phyloP scores from a whole-genome alignment of 1,139 yeast species.

The Debaryomycetaceae sp. region DNA sequence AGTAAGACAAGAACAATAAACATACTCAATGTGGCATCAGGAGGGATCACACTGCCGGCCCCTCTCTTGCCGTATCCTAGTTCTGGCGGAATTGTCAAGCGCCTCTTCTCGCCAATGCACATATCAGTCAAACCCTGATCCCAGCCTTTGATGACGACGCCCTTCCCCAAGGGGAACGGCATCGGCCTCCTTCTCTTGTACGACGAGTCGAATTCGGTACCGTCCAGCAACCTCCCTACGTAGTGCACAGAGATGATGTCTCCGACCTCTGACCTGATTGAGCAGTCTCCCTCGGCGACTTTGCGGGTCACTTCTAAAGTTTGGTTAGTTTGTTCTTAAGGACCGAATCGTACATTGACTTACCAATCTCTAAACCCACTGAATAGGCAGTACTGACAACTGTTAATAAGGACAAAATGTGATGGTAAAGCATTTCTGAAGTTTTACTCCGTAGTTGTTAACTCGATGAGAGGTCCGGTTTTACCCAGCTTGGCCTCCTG shows the following conservation, averaged over 20 bases:
- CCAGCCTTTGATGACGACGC: slow-evolving; percentile 82
- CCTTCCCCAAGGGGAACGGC: slow-evolving; percentile 57
- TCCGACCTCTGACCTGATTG: slow-evolving; percentile 45
- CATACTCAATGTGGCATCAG: slow-evolving; percentile 49
- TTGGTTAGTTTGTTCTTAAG: too few relatives aligned
- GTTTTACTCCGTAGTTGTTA: too few relatives aligned
- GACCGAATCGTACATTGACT: too few relatives aligned
- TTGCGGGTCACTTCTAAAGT: slow-evolving; percentile 21
- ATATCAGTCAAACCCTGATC: slow-evolving; percentile 62
- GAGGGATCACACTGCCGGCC: slow-evolving; percentile 64
- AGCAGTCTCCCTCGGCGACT: slow-evolving; percentile 42
- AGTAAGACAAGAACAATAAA: too few relatives aligned
- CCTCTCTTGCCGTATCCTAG: slow-evolving; percentile 72
- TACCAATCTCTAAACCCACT: too few relatives aligned
- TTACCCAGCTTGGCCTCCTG: too few relatives aligned
- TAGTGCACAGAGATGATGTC: slow-evolving; percentile 67
- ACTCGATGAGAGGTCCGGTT: too few relatives aligned
- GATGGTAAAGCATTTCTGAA: too few relatives aligned
- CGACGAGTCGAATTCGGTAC: slow-evolving; percentile 69
- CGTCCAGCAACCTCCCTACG: slow-evolving; percentile 58
- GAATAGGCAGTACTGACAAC: too few relatives aligned
- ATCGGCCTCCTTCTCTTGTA: slow-evolving; percentile 54
- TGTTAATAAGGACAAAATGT: too few relatives aligned
- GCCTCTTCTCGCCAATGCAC: slow-evolving; percentile 84
- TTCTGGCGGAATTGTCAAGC: slow-evolving; percentile 63